Evolutionary conservation across 176 grass and related monocot species (phyloP).

Genomic region (Eleusine coracana): DNA sequence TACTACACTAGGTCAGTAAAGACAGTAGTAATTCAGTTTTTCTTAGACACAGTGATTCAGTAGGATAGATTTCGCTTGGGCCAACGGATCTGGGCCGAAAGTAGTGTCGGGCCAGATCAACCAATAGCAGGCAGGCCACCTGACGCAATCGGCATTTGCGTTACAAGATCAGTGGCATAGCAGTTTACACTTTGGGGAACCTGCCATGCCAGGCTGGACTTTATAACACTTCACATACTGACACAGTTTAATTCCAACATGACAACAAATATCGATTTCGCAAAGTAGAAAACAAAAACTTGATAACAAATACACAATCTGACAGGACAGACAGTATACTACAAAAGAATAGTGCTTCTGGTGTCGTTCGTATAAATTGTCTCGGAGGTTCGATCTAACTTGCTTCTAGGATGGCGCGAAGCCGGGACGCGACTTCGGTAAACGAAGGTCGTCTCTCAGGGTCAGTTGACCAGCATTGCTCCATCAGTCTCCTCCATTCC

Average conservation of each 20-base stretch:
- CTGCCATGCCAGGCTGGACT: no score
- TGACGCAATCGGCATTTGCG: no score
- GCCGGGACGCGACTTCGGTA: slow-evolving; percentile 57
- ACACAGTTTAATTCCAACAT: neutral
- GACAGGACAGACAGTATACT: slow-evolving; percentile 1
- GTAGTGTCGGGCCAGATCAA: no score
- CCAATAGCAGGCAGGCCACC: no score
- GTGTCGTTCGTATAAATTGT: slow-evolving; percentile 34
- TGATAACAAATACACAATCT: neutral
- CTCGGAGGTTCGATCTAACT: slow-evolving; percentile 31
- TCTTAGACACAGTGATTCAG: neutral
- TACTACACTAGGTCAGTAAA: neutral
- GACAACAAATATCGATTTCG: neutral
- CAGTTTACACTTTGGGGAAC: no score
- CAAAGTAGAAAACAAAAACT: no score
- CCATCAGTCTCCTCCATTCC: slow-evolving; percentile 83
- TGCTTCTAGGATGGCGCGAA: slow-evolving; percentile 57
- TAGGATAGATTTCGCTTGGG: neutral
- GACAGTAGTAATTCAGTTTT: neutral
- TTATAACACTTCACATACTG: neutral
- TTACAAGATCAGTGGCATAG: no score
- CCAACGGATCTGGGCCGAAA: neutral
- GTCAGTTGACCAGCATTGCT: slow-evolving; percentile 79
- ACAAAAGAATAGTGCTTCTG: neutral
- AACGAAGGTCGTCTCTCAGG: slow-evolving; percentile 75